Evolutionary conservation across 2,329 filamentous ascomycete genomes (phyloP).

Genomic region (Microascus cirrosus): DNA sequence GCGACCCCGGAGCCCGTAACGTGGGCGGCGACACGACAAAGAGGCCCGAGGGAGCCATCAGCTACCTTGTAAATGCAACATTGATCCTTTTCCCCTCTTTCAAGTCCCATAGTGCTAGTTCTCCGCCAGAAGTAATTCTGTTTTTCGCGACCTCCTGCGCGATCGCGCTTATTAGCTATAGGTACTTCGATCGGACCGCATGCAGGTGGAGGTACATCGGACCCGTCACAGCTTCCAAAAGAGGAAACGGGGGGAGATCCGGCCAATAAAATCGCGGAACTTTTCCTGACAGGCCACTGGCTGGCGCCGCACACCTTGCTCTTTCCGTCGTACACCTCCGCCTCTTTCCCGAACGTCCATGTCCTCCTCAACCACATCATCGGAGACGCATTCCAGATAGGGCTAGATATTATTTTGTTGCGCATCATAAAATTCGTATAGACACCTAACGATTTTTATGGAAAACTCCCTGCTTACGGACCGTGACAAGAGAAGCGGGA

Average conservation of each 20-base stretch:
- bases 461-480: not conserved
- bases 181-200: not conserved
- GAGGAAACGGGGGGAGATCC: not conserved
- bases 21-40: no score
- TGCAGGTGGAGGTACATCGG: not conserved
- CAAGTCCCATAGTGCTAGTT: not conserved
- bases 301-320: not conserved
- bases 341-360: not conserved
- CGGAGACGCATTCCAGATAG: no score
- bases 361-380: no score
- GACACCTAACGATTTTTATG: no score
- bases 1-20: no score
- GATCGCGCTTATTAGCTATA: not conserved
- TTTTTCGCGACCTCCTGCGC: not conserved
- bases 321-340: not conserved
- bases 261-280: not conserved
- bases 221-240: not conserved
- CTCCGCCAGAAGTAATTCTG: not conserved
- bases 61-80: no score
- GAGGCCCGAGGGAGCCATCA: no score
- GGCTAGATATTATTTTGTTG: no score
- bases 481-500: not conserved
- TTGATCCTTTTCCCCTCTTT: no score
- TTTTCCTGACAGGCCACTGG: not conserved
- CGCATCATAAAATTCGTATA: no score